Percentiles rank a stretch among this genome's conserved stretches.
These are phyloP conservation scores for Pseudozyma pruni DNA, from an alignment of 1,284 basidiomycete genomes.

Conservation along the genomic window DNA sequence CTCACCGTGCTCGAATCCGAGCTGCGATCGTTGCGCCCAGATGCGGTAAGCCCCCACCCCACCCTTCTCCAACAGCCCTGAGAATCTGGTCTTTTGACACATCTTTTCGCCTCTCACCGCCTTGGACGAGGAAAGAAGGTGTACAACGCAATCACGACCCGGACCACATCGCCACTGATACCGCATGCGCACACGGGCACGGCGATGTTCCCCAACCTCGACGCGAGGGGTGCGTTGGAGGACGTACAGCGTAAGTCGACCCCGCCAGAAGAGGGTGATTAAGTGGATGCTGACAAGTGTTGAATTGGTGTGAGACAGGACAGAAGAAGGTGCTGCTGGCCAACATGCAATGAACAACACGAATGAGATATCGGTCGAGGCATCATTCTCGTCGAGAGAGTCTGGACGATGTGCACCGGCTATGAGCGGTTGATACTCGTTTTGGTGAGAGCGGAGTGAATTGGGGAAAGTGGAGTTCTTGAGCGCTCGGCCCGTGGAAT, in stretches of 20 bases:
- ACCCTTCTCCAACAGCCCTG: too few relatives aligned
- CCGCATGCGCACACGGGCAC: slow-evolving; percentile 30
- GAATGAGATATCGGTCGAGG: neutral
- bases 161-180: slow-evolving; percentile 25
- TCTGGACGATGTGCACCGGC: too few relatives aligned
- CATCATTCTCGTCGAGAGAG: neutral
- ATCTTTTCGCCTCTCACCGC: neutral
- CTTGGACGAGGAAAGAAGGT: slow-evolving; percentile 19
- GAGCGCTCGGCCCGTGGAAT: too few relatives aligned
- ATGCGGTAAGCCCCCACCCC: slow-evolving; percentile 38
- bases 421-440: neutral
- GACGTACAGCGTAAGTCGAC: slow-evolving; percentile 32
- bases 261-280: neutral
- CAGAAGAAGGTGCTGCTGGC: slow-evolving; percentile 24
- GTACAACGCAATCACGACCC: slow-evolving; percentile 29
- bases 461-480: too few relatives aligned
- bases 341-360: slow-evolving; percentile 22
- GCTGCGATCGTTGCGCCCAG: slow-evolving; percentile 26
- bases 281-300: too few relatives aligned
- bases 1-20: slow-evolving; percentile 34
- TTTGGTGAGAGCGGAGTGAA: neutral
- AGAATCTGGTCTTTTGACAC: neutral
- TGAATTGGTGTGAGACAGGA: too few relatives aligned
- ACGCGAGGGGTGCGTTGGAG: slow-evolving; percentile 21
- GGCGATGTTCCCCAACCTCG: slow-evolving; percentile 34